Evolutionary conservation across 176 grass and related monocot genomes (phyloP), one percentile per base, ranked within the genome.

Genomic region (Chrysopogon serrulatus): DNA sequence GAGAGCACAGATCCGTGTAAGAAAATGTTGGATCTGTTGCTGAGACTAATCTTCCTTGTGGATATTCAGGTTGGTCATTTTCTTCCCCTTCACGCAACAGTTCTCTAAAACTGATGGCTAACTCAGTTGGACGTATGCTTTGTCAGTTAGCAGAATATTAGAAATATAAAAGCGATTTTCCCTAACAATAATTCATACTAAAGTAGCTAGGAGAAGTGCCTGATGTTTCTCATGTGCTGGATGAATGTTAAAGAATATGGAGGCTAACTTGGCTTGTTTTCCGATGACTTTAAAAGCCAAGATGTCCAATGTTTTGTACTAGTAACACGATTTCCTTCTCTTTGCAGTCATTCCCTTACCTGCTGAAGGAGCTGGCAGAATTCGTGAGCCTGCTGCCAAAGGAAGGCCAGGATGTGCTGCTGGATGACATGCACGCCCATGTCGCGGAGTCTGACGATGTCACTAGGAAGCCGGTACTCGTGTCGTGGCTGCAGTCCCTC

Each of bases 381-480:
- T 95, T 98, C 27, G 65, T 93, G 17, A 40, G 74, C 24, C 42
- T 69, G 83, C 80, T 95, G 74, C 93, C 96, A 7, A 92, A 90
- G 73, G 93, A 95, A 63, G 96, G 96, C 23, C 96, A 94, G 85
- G 89, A 92, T 78, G 93, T 71, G 36, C 78, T 98, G 54, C 93
- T 98, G 0, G 89, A 95, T 23, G 93, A 98, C 44, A 93, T 95
- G 87, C 90, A 98, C 34, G 33, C 87, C 26, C 83, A 87, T 73
- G 96, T 95, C 4, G 96, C 96, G 0, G 93, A 98, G 68, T 98
- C 96, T 23, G 96, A 98, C 0, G 91, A 98, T 87, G 96, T 98
- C 26, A 90, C 86, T 18, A 65, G 96, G 71, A 98, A 98, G 69
- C 96, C 96, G 0, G 89, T 98, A 8, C 85, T 95, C 2, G 93